Evolutionary conservation across 169 alveolate genomes (phyloP).

Genomic region (Plasmodium malariae): DNA sequence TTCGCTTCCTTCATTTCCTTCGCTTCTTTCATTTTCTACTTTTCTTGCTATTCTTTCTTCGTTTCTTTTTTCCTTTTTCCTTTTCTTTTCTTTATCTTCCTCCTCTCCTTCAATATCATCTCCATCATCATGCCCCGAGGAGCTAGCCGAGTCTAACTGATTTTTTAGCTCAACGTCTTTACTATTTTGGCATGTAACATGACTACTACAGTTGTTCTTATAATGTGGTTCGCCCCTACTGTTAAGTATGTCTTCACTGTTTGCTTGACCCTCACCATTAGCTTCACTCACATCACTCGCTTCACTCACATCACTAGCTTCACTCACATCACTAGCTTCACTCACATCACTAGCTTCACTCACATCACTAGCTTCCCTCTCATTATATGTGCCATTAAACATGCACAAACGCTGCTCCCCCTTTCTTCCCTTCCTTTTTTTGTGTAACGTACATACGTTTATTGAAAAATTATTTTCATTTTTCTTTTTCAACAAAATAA

Average conservation of each 20-base stretch:
- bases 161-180: neutral
- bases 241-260: neutral
- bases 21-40: conserved; percentile 7
- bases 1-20: conserved; percentile 15
- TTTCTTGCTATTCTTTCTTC: neutral
- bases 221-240: neutral
- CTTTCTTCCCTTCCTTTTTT: neutral
- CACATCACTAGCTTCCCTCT: neutral
- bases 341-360: neutral
- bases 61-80: conserved; percentile 23
- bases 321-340: neutral
- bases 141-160: neutral
- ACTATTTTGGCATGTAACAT: neutral
- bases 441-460: neutral
- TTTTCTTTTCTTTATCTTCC: neutral
- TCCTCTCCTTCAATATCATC: conserved; percentile 10
- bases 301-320: neutral
- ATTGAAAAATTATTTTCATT: conserved; percentile 2
- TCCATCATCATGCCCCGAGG: conserved; percentile 31
- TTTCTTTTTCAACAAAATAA: conserved; percentile 37
- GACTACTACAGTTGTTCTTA: neutral
- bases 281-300: neutral
- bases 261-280: neutral
- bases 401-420: neutral
- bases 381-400: neutral